These are phyloP conservation scores for Boehmeria nivea DNA, from an alignment of 306 rosid genomes.

Conservation along the genomic window DNA sequence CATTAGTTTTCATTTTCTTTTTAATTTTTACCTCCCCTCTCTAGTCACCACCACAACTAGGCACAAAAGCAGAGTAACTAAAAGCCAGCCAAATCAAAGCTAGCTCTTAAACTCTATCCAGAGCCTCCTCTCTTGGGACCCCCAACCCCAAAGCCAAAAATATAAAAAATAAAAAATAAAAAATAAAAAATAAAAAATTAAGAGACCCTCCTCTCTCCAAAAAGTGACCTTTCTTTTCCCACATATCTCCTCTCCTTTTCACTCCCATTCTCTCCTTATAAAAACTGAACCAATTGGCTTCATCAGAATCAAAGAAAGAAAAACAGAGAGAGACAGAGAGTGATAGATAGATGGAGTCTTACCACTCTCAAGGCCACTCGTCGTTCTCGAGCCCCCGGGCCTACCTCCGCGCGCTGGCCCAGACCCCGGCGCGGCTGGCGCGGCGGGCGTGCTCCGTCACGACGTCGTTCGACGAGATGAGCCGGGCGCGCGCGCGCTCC, in stretches of 20 bases:
- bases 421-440: constrained; percentile 62
- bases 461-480: constrained; percentile 68
- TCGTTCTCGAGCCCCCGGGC: constrained; percentile 62
- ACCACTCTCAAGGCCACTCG: constrained; percentile 16
- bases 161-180: background rate
- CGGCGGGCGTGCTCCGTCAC: constrained; percentile 67
- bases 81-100: too few relatives aligned
- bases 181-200: background rate
- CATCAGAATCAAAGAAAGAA: background rate
- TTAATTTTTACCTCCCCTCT: too few relatives aligned
- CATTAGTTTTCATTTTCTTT: background rate
- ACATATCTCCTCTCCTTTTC: constrained; percentile 11
- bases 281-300: background rate
- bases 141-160: too few relatives aligned
- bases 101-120: background rate
- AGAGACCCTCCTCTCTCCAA: background rate
- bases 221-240: constrained; percentile 3
- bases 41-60: too few relatives aligned
- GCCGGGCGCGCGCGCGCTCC: constrained; percentile 49
- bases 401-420: constrained; percentile 54
- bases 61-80: too few relatives aligned
- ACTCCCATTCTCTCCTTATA: constrained; percentile 12
- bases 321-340: background rate
- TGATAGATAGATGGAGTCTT: constrained; percentile 36
- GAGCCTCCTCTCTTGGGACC: background rate